These are phyloP conservation scores for Phytophthora agathidicida DNA, from an alignment of 352 stramenopile species.

Conservation along the genomic window DNA sequence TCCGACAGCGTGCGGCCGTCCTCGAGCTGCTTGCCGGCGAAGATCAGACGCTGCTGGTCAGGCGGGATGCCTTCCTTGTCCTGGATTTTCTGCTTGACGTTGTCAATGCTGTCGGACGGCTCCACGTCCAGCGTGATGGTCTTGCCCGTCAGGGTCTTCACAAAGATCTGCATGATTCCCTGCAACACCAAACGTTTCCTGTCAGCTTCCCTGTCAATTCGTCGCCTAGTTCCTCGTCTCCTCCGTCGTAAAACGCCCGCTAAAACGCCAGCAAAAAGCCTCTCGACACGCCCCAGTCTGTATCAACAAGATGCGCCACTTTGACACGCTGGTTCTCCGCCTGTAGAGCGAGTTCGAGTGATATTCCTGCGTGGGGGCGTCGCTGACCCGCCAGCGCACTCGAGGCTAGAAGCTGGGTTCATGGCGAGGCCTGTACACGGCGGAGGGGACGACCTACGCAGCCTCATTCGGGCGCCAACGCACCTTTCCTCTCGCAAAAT, in stretches of 20 bases:
- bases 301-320: background rate
- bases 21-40: constrained; percentile 99
- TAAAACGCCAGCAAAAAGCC: background rate
- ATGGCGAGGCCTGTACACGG: constrained; percentile 4
- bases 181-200: constrained; percentile 6
- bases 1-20: constrained; percentile 93
- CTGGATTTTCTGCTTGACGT: constrained; percentile 99
- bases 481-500: constrained; percentile 66
- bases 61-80: constrained; percentile 99
- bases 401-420: background rate
- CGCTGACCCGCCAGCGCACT: no score
- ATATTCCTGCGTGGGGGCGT: no score
- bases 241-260: constrained; percentile 3
- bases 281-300: background rate
- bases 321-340: constrained; percentile 11
- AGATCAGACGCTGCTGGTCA: constrained; percentile 99
- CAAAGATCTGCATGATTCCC: constrained; percentile 96
- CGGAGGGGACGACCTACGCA: background rate
- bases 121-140: constrained; percentile 98
- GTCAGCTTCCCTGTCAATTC: constrained; percentile 22
- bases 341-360: background rate
- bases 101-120: constrained; percentile 97
- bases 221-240: background rate
- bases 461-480: constrained; percentile 20
- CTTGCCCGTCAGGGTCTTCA: constrained; percentile 98